Evolutionary conservation across 1,284 basidiomycete genomes (phyloP), one percentile per base, ranked within the genome.

Genomic region (Papiliotrema fonsecae): DNA sequence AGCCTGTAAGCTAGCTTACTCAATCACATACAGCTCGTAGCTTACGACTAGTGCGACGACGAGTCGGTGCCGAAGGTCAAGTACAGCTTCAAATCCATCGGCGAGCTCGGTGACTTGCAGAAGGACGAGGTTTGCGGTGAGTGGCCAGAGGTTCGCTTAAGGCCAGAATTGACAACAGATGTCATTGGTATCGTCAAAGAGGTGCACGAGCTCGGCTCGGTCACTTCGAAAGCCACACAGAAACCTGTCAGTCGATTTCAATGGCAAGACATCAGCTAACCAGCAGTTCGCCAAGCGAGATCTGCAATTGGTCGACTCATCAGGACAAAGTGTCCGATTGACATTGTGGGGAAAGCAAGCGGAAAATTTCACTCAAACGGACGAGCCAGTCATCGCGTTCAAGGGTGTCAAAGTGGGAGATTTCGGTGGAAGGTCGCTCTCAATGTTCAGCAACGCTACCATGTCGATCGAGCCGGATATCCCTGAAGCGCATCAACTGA

Each of bases 301-400:
- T 47, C 75, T 97, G 41, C 85, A 82, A 1, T 76, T 99, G 16
- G 91, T 93, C 14, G 96, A 99, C 69, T 82, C 82, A 55, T 86
- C 88, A 9, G 81, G 81, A 27, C 90, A 79, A 69, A 83, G 84
- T 28, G 85, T 94, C 31, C 82, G 88, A 26, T 72, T 97, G 57
- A 98, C 96, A 2, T 77, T 98, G 6, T 99, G 96, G 94, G 96
- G 94, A 26, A 92, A 88, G 70, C 86, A 88, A 68, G 96, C 94
- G 1, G 92, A 97, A 67, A 81, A 81, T 40, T 98, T 86, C 68
- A 71, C 71, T 3, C 70, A 74, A 14, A 70, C 76, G 3, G 78
- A 82, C 35, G 58, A 76, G 47, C 82, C 88, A 10, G 82, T 96
- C 19, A 79, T 92, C 54, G 94, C 93, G 2, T 91, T 96, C 80